Conservation (phyloP, 176 grass and related monocot species). For the Hordeum vulgare region DNA sequence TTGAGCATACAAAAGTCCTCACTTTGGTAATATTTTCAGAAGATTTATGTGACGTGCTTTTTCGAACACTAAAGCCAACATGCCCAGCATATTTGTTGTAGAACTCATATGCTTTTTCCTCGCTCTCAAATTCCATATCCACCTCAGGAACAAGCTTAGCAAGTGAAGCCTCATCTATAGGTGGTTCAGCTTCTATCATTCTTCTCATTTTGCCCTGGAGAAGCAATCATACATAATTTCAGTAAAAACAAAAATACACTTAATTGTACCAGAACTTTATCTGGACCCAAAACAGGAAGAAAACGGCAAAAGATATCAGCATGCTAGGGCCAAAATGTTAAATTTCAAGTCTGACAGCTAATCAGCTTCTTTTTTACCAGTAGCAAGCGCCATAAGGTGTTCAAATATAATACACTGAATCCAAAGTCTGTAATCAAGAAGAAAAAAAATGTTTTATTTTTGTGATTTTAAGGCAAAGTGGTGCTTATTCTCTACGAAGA, state of each 20-base stretch:
- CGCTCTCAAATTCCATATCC: slow-evolving; percentile 82
- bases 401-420: not conserved
- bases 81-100: slow-evolving; percentile 95
- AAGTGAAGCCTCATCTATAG: slow-evolving; percentile 66
- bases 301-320: not conserved
- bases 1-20: slow-evolving; percentile 94
- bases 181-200: slow-evolving; percentile 82
- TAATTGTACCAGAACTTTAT: not conserved
- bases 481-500: not conserved
- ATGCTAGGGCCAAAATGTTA: not conserved
- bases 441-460: not conserved
- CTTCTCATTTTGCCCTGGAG: slow-evolving; percentile 94
- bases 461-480: not conserved
- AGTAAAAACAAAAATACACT: not conserved
- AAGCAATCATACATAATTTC: slow-evolving; percentile 13
- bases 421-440: not conserved
- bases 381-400: not conserved
- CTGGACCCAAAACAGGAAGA: not conserved
- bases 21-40: slow-evolving; percentile 88
- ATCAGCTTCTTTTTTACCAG: not conserved
- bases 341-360: not conserved
- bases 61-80: slow-evolving; percentile 93
- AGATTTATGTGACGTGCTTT: slow-evolving; percentile 96
- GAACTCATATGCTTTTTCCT: slow-evolving; percentile 81
- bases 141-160: slow-evolving; percentile 72